Evolutionary conservation across 208 protist species (phyloP), one percentile per base, ranked within the genome.

Genomic region (Leishmania braziliensis): DNA sequence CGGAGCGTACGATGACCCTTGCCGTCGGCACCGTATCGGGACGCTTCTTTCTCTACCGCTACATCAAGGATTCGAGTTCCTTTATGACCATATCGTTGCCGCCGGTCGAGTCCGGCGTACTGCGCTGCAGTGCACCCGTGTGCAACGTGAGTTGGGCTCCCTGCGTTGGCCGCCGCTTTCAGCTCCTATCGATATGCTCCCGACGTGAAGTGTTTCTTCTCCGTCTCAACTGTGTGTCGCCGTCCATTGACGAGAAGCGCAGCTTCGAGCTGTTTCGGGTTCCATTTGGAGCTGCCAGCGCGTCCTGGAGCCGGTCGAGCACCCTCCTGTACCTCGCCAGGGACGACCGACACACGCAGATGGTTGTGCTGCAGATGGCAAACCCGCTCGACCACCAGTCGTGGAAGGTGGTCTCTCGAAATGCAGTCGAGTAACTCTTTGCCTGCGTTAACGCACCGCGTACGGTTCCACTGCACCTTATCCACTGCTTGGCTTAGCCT

Each of bases 331-430:
- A 95, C 75, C 78, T 96, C 63, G 88, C 90, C 68, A 91, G 82
- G 36, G 95, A 98, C 74, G 89, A 92, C 70, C 77, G 82, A 9
- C 39, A 69, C 53, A 85, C 81, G 6, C 76, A 85, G 74, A 78
- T 96, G 73, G 84, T 87, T 39, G 92, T 96, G 65, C 84, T 98
- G 54, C 91, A 93, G 51, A 89, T 95, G 84, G 75, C 79, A 26
- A 93, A 98, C 85, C 93, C 92, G 16, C 88, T 84, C 2, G 88
- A 97, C 73, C 93, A 98, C 82, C 83, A 91, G 56, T 95, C 93
- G 36, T 98, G 95, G 95, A 77, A 87, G 51, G 84, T 91, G 4
- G 89, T 96, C 16, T 84, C 77, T 20, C 72, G 74, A 56, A 83
- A 83, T 58, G 62, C 75, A 16, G 54, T n/a, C 2, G 78, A 84